Percentiles rank a stretch among this genome's conserved stretches.
These are phyloP conservation scores for Colletotrichum australisinense DNA, from an alignment of 2,329 filamentous ascomycete species.

Conservation along the genomic window DNA sequence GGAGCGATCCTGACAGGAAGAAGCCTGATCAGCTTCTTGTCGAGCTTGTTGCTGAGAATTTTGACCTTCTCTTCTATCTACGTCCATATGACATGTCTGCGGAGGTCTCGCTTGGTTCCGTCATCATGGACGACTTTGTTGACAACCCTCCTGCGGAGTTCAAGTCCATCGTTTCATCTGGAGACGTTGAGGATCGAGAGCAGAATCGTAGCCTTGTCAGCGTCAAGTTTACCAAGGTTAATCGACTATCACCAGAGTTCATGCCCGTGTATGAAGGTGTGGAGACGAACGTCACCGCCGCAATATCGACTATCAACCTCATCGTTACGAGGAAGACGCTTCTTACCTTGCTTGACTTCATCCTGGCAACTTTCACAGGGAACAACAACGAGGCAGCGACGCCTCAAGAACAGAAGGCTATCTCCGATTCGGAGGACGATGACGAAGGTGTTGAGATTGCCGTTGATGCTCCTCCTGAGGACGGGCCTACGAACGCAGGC, in stretches of 20 bases:
- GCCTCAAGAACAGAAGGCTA: slow-evolving; percentile 46
- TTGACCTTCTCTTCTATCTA: slow-evolving; percentile 88
- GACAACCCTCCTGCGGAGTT: slow-evolving; percentile 90
- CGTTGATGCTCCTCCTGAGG: slow-evolving; percentile 23
- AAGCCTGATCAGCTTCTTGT: slow-evolving; percentile 86
- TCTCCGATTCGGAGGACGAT: slow-evolving; percentile 49
- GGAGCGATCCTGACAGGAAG: slow-evolving; percentile 81
- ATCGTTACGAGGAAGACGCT: slow-evolving; percentile 94
- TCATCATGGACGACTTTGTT: slow-evolving; percentile 95
- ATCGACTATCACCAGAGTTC: slow-evolving; percentile 91
- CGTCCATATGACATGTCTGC: slow-evolving; percentile 93
- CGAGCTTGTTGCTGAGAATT: slow-evolving; percentile 90
- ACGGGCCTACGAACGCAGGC: slow-evolving; percentile 57
- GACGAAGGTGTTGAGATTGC: slow-evolving; percentile 45
- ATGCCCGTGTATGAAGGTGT: slow-evolving; percentile 92
- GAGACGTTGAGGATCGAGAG: slow-evolving; percentile 76
- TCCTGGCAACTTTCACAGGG: slow-evolving; percentile 88
- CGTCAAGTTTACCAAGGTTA: slow-evolving; percentile 91
- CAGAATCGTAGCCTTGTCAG: slow-evolving; percentile 85
- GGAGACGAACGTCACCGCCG: slow-evolving; percentile 90
- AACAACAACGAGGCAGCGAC: slow-evolving; percentile 57
- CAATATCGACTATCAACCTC: slow-evolving; percentile 94
- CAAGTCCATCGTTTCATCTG: slow-evolving; percentile 95
- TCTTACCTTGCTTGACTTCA: slow-evolving; percentile 92
- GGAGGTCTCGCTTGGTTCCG: slow-evolving; percentile 86